A percentile compares a stretch with the other conserved stretches of the same genome.
Evolutionary conservation across 2,329 filamentous ascomycete genomes (phyloP).

Genomic region (Aspergillus ochraceus): DNA sequence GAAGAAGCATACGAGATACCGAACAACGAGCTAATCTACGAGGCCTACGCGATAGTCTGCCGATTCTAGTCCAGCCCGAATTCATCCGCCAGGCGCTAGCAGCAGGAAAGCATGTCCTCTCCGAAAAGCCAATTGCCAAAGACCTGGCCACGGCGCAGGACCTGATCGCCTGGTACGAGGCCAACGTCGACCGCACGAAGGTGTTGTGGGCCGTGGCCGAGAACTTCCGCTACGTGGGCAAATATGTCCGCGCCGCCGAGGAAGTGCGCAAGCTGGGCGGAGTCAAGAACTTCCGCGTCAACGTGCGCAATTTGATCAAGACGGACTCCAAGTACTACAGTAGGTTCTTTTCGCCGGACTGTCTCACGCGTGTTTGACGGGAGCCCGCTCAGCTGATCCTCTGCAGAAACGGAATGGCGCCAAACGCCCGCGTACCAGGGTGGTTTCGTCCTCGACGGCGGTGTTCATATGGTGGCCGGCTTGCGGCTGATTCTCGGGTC

Average conservation of each 20-base stretch:
- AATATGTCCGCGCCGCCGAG: conserved; percentile 48
- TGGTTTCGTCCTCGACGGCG: conserved; percentile 60
- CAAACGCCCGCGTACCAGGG: conserved; percentile 58
- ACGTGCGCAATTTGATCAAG: conserved; percentile 46
- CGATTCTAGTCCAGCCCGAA: conserved; percentile 53
- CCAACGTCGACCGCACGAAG: conserved; percentile 40
- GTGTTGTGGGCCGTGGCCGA: conserved; percentile 54
- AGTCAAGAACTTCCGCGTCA: conserved; percentile 52
- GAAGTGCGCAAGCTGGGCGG: conserved; percentile 50
- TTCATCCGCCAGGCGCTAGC: conserved; percentile 51
- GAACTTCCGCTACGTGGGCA: conserved; percentile 56
- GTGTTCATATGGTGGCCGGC: conserved; percentile 57
- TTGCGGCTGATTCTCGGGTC: conserved; percentile 51
- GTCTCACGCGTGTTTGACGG: neutral
- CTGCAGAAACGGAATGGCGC: conserved; percentile 54
- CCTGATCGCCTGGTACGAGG: conserved; percentile 53
- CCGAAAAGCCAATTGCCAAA: conserved; percentile 59
- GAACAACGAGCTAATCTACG: neutral
- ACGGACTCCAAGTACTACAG: conserved; percentile 56
- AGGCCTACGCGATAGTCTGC: conserved; percentile 40
- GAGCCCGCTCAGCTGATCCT: conserved; percentile 5
- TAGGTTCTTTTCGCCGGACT: conserved; percentile 24
- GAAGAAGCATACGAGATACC: neutral
- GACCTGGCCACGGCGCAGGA: conserved; percentile 53
- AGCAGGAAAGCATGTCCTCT: conserved; percentile 57